Evolutionary conservation across 805 yeast species (phyloP).

Genomic region (Yarrowia porcina): DNA sequence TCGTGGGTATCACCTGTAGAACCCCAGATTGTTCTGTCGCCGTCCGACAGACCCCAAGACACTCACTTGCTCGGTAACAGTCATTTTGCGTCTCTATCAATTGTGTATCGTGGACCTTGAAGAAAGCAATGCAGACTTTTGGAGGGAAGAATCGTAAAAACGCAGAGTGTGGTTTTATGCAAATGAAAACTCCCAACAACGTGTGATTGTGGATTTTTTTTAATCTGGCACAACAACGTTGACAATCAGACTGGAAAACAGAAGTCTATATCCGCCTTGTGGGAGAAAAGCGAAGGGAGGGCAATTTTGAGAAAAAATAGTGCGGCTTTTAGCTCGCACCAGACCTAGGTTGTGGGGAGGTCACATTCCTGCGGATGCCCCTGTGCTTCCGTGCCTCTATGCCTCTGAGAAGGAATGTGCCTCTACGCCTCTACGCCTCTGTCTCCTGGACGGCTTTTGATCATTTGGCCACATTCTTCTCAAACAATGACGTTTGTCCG

Average conservation of each 20-base stretch:
- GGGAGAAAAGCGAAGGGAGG: neutral
- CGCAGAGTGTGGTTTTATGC: constrained; percentile 11
- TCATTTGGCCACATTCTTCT: neutral
- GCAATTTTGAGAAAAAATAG: too few species aligned
- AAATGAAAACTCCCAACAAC: constrained; percentile 21
- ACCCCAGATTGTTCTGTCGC: neutral
- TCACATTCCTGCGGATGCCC: neutral
- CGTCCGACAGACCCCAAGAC: neutral
- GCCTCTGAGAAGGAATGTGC: too few species aligned
- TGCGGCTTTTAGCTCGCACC: constrained; percentile 6
- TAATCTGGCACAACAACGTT: constrained; percentile 12
- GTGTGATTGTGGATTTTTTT: constrained; percentile 4
- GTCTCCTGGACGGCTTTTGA: too few species aligned
- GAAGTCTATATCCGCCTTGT: neutral
- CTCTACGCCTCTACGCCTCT: too few species aligned
- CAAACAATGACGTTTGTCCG: neutral
- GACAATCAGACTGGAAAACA: neutral
- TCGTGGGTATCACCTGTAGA: neutral
- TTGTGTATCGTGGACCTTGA: constrained; percentile 18
- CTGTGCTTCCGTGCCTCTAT: too few species aligned
- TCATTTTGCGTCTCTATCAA: constrained; percentile 24
- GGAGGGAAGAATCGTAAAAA: constrained; percentile 16
- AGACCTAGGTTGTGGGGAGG: neutral
- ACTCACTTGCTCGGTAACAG: constrained; percentile 26
- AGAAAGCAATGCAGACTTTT: constrained; percentile 23